phyloP scores from a whole-genome alignment of 306 rosid species.

The Glycine latifolia region DNA sequence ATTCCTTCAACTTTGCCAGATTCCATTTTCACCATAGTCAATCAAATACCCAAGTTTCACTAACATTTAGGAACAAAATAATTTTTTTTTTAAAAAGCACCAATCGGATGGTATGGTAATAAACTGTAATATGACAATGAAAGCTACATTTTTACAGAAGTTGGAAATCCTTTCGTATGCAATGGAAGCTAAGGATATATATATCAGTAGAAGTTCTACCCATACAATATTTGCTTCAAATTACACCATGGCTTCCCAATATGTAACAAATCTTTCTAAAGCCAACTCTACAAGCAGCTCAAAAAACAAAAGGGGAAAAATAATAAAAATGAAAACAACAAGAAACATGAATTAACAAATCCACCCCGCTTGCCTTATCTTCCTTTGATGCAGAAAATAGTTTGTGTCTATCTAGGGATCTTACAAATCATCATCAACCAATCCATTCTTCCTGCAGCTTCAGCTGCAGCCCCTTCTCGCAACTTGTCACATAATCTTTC shows the following conservation, averaged over 20 bases:
- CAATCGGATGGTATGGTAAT: constrained; percentile 14
- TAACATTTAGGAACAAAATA: neutral
- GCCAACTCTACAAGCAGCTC: constrained; percentile 71
- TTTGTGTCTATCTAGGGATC: constrained; percentile 45
- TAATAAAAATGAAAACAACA: constrained; percentile 57
- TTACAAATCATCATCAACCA: constrained; percentile 43
- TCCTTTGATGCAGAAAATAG: constrained; percentile 43
- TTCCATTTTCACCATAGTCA: neutral
- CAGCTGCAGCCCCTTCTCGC: constrained; percentile 18
- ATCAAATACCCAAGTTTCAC: constrained; percentile 15
- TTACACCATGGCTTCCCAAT: constrained; percentile 55
- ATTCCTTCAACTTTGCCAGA: neutral
- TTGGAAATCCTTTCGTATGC: constrained; percentile 50
- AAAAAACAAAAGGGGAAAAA: constrained; percentile 46
- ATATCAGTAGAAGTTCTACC: constrained; percentile 43
- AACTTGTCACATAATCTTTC: constrained; percentile 43
- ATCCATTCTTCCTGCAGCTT: constrained; percentile 43
- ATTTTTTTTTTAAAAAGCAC: neutral
- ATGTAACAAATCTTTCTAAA: constrained; percentile 63
- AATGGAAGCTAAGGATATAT: constrained; percentile 46
- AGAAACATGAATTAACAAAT: constrained; percentile 75
- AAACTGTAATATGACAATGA: constrained; percentile 32
- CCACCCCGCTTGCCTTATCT: constrained; percentile 53
- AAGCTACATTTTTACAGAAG: constrained; percentile 48
- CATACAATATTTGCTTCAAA: constrained; percentile 50